phyloP scores from a whole-genome alignment of 805 yeast genomes.

The Yueomyces sp. region DNA sequence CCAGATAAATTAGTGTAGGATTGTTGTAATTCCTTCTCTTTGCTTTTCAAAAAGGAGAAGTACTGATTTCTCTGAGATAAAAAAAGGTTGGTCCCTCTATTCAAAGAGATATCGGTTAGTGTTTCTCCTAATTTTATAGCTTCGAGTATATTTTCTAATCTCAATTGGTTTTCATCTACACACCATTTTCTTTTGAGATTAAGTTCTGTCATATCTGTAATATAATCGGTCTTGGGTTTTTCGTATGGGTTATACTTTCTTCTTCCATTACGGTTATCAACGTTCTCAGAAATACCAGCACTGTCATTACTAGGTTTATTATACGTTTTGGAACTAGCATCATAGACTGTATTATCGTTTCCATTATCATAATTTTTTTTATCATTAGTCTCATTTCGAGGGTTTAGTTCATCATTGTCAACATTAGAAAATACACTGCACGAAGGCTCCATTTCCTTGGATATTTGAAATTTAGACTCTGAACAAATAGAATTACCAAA shows the following conservation, averaged over 20 bases:
- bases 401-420: background rate
- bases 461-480: too few species aligned
- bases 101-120: constrained; percentile 12
- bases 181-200: constrained; percentile 12
- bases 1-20: background rate
- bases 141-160: constrained; percentile 12
- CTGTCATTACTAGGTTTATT: background rate
- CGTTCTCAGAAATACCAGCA: background rate
- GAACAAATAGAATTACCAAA: constrained; percentile 2
- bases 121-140: constrained; percentile 17
- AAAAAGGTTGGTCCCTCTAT: constrained; percentile 5
- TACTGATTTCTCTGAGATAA: constrained; percentile 1
- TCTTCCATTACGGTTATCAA: background rate
- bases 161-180: constrained; percentile 14
- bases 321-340: too few species aligned
- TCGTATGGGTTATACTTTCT: too few species aligned
- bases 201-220: background rate
- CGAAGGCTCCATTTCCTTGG: too few species aligned
- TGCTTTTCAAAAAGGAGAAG: background rate
- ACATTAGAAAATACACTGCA: too few species aligned
- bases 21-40: background rate
- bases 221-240: background rate
- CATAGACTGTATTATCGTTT: too few species aligned
- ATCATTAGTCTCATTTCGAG: too few species aligned
- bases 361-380: background rate